Evolutionary conservation across 78 protist species (phyloP), one percentile per base, ranked within the genome.

Genomic region (Anaeramoeba flamelloides): DNA sequence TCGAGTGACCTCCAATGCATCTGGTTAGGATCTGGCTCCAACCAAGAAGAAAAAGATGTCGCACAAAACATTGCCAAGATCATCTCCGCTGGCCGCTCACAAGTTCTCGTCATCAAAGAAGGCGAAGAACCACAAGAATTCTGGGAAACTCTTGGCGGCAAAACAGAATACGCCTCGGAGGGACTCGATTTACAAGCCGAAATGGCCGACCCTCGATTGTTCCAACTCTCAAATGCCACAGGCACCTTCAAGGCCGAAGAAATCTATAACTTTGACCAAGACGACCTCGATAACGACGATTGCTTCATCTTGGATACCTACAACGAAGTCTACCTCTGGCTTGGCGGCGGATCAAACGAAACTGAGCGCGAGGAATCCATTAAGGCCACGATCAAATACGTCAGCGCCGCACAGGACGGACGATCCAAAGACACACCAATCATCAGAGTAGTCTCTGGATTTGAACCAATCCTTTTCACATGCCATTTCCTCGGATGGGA

Each of bases 391-490:
- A 31, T 31, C 3, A 39, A 74, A 40, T 83, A 86, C 77, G 30
- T 77, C 36, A 8, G 0, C 75, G 0, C 1, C 1, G 8, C 40
- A 32, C n/a, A 79, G 1, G 84, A 81, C 33, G 82, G 83, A 74
- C 30, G 80, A 31, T 26, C 69, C 17, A 8, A 53, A 53, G 17
- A 53, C 8, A 33, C 79, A 39, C 75, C 84, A 41, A 8, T 85
- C 39, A 0, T 80, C 40, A 2, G 0, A 3, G 40, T 85, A 36
- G 37, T 76, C 22, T 77, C 81, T 1, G 87, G 87, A 1, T 0
- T 1, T 36, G 90, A 87, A 82, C 88, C 90, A 1, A 79, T 64
- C n/a, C 31, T 30, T 75, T 87, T 87, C 88, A 87, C 90, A 1
- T 2, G 74, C 53, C 85, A 87, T 82, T 87, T 85, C 79, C 53